Conservation (phyloP, 2,329 filamentous ascomycete species). For the Penicillium sp. region DNA sequence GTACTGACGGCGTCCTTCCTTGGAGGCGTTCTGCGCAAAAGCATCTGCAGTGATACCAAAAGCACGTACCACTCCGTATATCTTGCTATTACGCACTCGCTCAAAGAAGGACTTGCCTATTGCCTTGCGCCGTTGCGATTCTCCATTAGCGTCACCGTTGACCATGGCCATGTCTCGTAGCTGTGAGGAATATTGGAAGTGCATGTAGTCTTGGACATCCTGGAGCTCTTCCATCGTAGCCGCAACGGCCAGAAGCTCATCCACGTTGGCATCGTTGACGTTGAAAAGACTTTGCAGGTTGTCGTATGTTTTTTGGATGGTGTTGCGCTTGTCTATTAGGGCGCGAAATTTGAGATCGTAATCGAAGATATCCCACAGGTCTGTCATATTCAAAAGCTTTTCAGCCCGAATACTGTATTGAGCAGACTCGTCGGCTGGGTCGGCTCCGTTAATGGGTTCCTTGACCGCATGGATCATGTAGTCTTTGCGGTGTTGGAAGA, state of each 20-base stretch:
- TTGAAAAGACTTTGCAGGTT: slow-evolving; percentile 62
- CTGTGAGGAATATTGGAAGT: slow-evolving; percentile 83
- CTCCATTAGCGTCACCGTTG: slow-evolving; percentile 54
- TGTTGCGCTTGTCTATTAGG: slow-evolving; percentile 83
- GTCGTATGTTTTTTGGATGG: slow-evolving; percentile 71
- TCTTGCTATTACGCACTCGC: slow-evolving; percentile 71
- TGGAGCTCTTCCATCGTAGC: slow-evolving; percentile 91
- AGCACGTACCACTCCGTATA: slow-evolving; percentile 75
- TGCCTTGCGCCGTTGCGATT: slow-evolving; percentile 73
- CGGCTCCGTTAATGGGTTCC: slow-evolving; percentile 54
- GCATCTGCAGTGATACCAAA: slow-evolving; percentile 87
- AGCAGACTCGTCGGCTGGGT: slow-evolving; percentile 60
- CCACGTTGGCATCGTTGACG: slow-evolving; percentile 67
- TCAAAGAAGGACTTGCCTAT: slow-evolving; percentile 76
- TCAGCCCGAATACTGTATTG: slow-evolving; percentile 71
- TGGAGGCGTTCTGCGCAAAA: slow-evolving; percentile 78
- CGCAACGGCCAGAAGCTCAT: slow-evolving; percentile 73
- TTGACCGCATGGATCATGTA: slow-evolving; percentile 89
- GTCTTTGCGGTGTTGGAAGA: slow-evolving; percentile 96
- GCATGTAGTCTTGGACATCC: slow-evolving; percentile 91
- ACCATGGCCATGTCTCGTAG: slow-evolving; percentile 70
- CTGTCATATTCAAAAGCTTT: slow-evolving; percentile 84
- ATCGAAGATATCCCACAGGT: slow-evolving; percentile 92
- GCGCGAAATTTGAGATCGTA: slow-evolving; percentile 93
- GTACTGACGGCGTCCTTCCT: slow-evolving; percentile 69